Evolutionary conservation across 2,329 filamentous ascomycete species (phyloP), one percentile per base, ranked within the genome.

Genomic region (Colletotrichum camelliae): DNA sequence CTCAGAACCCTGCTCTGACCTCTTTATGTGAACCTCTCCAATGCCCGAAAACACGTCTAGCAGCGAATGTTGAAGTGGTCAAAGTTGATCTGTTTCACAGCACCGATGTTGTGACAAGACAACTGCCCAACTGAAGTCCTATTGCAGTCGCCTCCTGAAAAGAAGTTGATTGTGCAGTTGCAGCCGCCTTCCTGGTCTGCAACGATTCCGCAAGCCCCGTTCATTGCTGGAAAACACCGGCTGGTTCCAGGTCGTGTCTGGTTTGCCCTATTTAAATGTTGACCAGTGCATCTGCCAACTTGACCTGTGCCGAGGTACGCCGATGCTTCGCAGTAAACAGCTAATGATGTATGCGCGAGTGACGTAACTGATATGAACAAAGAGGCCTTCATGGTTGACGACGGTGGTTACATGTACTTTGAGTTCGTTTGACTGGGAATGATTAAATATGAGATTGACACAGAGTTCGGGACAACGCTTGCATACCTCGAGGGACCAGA

Each of bases 51-150:
- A 57, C 5, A 29, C 15, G 13, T 57, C 55, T 27, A 58, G 16
- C 58, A 61, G 5, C 58, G 43, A 15, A 76, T 74, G n/a, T 76
- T 60, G 18, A 74, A 76, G 37, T 76, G 74, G 7, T 76, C 70
- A 37, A 74, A 76, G 43, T 76, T 65, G n/a, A 76, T 65, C 64
- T 74, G 70, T 16, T 27, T 37, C n/a, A 65, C 61, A 3, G 64
- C 65, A 8, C 74, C 70, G 2, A 69, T 66, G 8, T 55, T 37
- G 15, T 60, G 67, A 16, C 74, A 76, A 13, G 48, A 48, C 33
- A 76, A 31, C 15, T 33, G 43, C 21, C 70, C 74, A 7, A 69
- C 65, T 35, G 65, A 58, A 16, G 74, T 74, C 3, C 65, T 21
- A 7, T 73, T 74, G 29, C 74, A 76, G 21, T 61, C 64, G 7